phyloP scores from a whole-genome alignment of 148 eudicot species.

The Arbutus unedo region DNA sequence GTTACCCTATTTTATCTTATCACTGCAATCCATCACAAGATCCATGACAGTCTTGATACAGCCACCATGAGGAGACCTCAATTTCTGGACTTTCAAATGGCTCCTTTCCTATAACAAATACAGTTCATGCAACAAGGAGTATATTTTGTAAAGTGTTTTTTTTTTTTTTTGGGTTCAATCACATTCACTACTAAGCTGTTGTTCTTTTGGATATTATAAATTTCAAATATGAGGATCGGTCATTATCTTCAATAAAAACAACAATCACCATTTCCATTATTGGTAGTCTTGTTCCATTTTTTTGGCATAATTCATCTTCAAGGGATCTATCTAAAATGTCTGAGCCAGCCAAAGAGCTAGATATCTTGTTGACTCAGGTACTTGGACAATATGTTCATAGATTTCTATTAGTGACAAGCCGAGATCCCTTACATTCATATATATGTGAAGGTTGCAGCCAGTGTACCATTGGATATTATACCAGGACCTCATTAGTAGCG shows the following conservation, averaged over 20 bases:
- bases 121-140: background rate
- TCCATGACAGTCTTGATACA: background rate
- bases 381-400: constrained; percentile 11
- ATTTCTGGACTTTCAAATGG: background rate
- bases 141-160: background rate
- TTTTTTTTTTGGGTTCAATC: no score
- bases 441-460: constrained; percentile 73
- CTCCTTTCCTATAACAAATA: background rate
- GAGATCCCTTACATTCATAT: constrained; percentile 14
- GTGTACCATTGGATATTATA: constrained; percentile 87
- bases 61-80: background rate
- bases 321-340: constrained; percentile 77
- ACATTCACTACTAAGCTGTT: background rate
- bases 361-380: constrained; percentile 91
- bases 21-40: background rate
- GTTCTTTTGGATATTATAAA: no score
- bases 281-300: background rate
- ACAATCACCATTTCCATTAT: background rate
- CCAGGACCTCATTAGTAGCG: constrained; percentile 44
- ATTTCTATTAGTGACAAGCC: background rate
- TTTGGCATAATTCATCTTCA: constrained; percentile 70
- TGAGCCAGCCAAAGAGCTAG: constrained; percentile 86
- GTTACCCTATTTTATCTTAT: background rate
- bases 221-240: background rate
- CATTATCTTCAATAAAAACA: background rate